Percentiles rank a stretch among this genome's conserved stretches.
Conservation (phyloP, 2,329 filamentous ascomycete genomes). For the Fusarium sp. region DNA sequence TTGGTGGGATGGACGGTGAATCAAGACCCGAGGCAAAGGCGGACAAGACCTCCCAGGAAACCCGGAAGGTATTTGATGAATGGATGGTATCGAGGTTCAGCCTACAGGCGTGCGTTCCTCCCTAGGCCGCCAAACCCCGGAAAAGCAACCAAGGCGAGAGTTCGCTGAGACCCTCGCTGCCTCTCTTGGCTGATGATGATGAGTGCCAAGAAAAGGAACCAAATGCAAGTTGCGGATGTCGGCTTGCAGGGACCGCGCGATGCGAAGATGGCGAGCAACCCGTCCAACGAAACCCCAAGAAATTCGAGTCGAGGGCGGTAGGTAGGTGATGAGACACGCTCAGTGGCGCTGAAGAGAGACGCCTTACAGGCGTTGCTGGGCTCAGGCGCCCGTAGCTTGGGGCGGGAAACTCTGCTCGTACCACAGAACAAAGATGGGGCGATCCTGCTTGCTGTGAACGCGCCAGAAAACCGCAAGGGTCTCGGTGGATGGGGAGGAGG, state of each 20-base stretch:
- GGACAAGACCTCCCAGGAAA: background rate
- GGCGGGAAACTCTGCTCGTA: conserved; percentile 22
- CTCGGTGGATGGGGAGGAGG: conserved; percentile 1
- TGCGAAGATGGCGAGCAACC: conserved; percentile 2
- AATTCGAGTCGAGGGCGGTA: background rate
- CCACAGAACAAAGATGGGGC: conserved; percentile 29
- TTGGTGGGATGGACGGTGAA: conserved; percentile 16
- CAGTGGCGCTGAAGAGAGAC: conserved; percentile 39
- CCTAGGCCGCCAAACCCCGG: conserved; percentile 1
- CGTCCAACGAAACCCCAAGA: conserved; percentile 4
- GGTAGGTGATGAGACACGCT: conserved; percentile 13
- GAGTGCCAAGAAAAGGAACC: conserved; percentile 34
- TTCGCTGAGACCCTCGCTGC: conserved; percentile 3
- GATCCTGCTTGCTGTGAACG: conserved; percentile 33
- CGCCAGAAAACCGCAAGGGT: conserved; percentile 28
- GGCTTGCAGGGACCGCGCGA: conserved; percentile 29
- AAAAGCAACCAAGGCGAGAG: background rate
- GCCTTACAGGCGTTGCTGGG: conserved; percentile 40
- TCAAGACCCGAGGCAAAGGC: conserved; percentile 19
- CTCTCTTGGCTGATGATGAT: conserved; percentile 37
- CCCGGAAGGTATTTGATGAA: background rate
- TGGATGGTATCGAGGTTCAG: too few relatives aligned
- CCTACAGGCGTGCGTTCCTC: conserved; percentile 11
- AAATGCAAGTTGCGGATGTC: conserved; percentile 38
- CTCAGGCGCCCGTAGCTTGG: conserved; percentile 35